phyloP scores from a whole-genome alignment of 257 asterid genomes.

The Catharanthus roseus region DNA sequence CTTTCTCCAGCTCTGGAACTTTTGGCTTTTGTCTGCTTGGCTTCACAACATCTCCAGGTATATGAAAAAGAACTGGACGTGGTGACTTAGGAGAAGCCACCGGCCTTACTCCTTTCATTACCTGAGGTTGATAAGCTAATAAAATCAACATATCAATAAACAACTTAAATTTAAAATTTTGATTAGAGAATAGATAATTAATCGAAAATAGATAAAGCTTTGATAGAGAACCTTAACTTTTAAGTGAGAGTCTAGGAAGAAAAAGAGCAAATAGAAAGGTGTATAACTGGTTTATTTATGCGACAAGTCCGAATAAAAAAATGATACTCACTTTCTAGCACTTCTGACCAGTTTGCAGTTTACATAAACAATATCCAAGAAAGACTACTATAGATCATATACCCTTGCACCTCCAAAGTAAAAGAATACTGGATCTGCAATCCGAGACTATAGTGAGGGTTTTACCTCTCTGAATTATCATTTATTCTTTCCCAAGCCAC shows the following conservation, averaged over 20 bases:
- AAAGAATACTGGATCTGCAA: background rate
- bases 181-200: background rate
- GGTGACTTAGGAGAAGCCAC: conserved; percentile 68
- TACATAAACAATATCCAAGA: background rate
- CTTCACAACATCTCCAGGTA: conserved; percentile 44
- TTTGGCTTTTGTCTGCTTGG: conserved; percentile 67
- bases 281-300: no score
- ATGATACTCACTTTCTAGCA: background rate
- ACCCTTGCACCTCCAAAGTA: background rate
- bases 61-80: conserved; percentile 70
- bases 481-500: conserved; percentile 81
- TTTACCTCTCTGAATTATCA: conserved; percentile 75
- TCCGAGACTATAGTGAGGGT: background rate
- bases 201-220: no score
- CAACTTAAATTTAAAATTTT: background rate
- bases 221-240: background rate
- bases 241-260: background rate
- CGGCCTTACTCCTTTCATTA: conserved; percentile 40
- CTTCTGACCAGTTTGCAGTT: background rate
- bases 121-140: conserved; percentile 62
- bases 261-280: background rate
- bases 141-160: conserved; percentile 14
- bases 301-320: background rate
- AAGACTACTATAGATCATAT: background rate
- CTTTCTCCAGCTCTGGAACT: conserved; percentile 93